These are phyloP conservation scores for Aspergillus brunneoviolaceus DNA, from an alignment of 2,329 filamentous ascomycete species.

Conservation along the genomic window DNA sequence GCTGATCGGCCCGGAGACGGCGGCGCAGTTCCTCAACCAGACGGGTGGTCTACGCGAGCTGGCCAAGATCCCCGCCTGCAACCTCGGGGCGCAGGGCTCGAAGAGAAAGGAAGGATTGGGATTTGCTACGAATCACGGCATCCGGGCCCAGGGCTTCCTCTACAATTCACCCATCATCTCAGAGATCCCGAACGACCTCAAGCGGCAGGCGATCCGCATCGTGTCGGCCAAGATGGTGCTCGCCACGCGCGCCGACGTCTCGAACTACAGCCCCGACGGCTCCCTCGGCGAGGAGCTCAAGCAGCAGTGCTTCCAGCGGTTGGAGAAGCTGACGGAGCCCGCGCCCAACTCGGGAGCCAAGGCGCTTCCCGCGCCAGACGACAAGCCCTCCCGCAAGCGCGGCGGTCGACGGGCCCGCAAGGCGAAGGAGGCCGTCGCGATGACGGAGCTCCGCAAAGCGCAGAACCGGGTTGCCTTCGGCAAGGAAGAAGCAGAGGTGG, in stretches of 20 bases:
- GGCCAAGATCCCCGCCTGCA: slow-evolving; percentile 90
- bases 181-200: slow-evolving; percentile 79
- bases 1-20: slow-evolving; percentile 86
- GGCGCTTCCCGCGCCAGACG: slow-evolving; percentile 87
- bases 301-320: slow-evolving; percentile 75
- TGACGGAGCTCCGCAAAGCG: slow-evolving; percentile 93
- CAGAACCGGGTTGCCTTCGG: slow-evolving; percentile 96
- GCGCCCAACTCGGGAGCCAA: slow-evolving; percentile 84
- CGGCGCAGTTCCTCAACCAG: slow-evolving; percentile 93
- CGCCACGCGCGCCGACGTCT: slow-evolving; percentile 86
- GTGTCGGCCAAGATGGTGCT: slow-evolving; percentile 90
- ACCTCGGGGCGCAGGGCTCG: slow-evolving; percentile 84
- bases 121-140: slow-evolving; percentile 86
- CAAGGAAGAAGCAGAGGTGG: slow-evolving; percentile 90
- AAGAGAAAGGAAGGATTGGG: slow-evolving; percentile 80
- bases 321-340: slow-evolving; percentile 91
- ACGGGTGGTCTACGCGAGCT: slow-evolving; percentile 85
- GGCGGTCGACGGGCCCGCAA: slow-evolving; percentile 87
- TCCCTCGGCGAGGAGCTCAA: slow-evolving; percentile 79
- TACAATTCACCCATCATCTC: slow-evolving; percentile 90
- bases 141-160: slow-evolving; percentile 88
- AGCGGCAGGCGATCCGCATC: slow-evolving; percentile 91
- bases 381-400: slow-evolving; percentile 90
- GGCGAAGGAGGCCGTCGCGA: slow-evolving; percentile 93
- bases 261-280: slow-evolving; percentile 78